phyloP scores from a whole-genome alignment of 768 basidiomycete species.

The Pleurotus tuber-regium region DNA sequence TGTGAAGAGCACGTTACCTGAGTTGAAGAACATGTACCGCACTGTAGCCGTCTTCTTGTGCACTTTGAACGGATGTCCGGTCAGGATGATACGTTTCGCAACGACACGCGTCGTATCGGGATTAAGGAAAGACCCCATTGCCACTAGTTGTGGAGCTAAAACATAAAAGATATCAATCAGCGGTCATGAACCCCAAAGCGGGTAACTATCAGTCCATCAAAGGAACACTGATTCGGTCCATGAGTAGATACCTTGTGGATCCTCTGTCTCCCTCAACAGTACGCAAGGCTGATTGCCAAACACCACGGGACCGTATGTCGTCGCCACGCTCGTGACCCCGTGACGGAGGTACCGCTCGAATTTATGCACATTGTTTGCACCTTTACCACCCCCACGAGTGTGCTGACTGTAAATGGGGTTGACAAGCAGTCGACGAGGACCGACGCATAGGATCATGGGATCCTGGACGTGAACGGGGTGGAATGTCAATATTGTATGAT shows the following conservation, averaged over 20 bases:
- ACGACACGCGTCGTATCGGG: constrained; percentile 90
- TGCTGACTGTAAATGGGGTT: constrained; percentile 94
- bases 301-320: constrained; percentile 82
- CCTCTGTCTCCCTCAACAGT: constrained; percentile 67
- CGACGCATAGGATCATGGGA: constrained; percentile 83
- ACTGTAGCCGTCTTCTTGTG: constrained; percentile 97
- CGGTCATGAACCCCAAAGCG: no score
- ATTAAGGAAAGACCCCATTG: constrained; percentile 82
- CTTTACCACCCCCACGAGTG: constrained; percentile 84
- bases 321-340: constrained; percentile 78
- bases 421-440: constrained; percentile 79
- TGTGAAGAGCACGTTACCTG: constrained; percentile 42
- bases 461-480: no score
- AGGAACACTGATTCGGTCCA: no score
- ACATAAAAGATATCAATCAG: constrained; percentile 8
- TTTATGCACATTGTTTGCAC: constrained; percentile 96
- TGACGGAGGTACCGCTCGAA: constrained; percentile 89
- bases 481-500: neutral
- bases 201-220: no score
- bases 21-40: constrained; percentile 98
- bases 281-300: constrained; percentile 86
- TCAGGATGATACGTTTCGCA: constrained; percentile 91
- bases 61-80: constrained; percentile 95
- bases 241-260: constrained; percentile 60
- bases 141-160: constrained; percentile 79